A percentile compares a stretch with the other conserved stretches of the same genome.
Evolutionary conservation across 1,284 basidiomycete genomes (phyloP).

Genomic region (Bjerkandera adusta): DNA sequence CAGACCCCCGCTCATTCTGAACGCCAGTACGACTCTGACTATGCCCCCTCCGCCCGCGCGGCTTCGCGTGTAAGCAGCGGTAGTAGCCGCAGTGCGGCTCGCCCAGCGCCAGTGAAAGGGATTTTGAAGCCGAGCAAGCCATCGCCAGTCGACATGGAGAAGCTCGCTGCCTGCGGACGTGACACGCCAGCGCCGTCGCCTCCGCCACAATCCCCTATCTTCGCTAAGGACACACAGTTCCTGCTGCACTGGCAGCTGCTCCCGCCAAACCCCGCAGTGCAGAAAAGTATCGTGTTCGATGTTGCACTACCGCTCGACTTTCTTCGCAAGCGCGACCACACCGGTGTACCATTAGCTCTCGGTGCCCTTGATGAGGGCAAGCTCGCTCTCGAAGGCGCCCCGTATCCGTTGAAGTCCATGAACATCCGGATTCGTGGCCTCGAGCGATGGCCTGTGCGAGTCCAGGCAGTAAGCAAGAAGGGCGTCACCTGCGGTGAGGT

Average conservation of each 20-base stretch:
- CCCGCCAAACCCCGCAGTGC: background rate
- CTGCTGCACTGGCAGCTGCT: slow-evolving; percentile 8
- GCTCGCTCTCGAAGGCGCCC: no score
- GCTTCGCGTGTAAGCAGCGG: no score
- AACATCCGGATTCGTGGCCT: no score
- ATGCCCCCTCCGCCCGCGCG: no score
- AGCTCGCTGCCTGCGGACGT: background rate
- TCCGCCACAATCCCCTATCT: background rate
- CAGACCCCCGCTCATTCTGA: no score
- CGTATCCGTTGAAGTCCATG: no score
- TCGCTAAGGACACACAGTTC: background rate
- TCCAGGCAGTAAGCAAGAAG: no score
- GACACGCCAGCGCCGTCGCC: slow-evolving; percentile 1
- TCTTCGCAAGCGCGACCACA: slow-evolving; percentile 1
- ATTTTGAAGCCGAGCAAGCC: slow-evolving; percentile 4
- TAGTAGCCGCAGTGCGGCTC: no score
- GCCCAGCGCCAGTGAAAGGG: slow-evolving; percentile 2
- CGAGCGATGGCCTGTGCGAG: no score
- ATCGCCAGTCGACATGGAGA: slow-evolving; percentile 1
- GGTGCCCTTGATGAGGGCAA: background rate
- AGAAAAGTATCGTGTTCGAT: background rate
- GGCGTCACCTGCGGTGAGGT: slow-evolving; percentile 8
- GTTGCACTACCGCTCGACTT: slow-evolving; percentile 1
- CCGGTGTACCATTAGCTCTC: background rate
- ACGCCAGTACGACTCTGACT: no score